Conservation (phyloP, 306 rosid species). For the Lathyrus aphaca region DNA sequence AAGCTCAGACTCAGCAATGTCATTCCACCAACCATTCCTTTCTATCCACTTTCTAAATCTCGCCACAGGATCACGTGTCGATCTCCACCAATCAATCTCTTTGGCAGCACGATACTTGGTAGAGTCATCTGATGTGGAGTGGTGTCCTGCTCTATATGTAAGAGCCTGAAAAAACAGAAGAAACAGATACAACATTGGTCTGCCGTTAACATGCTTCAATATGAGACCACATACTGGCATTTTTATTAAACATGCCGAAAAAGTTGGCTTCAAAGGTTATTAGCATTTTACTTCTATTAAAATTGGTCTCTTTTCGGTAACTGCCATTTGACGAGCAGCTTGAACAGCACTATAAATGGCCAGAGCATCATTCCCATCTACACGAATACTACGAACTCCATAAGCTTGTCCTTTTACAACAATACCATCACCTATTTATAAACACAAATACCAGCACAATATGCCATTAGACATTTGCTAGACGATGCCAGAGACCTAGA, state of each 20-base stretch:
- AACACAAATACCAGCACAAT: constrained; percentile 35
- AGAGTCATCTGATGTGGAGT: constrained; percentile 95
- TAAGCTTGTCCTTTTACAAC: constrained; percentile 84
- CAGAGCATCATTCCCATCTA: constrained; percentile 91
- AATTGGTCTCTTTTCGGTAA: constrained; percentile 73
- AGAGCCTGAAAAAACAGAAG: constrained; percentile 62
- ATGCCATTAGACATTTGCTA: constrained; percentile 31
- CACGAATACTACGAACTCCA: constrained; percentile 84
- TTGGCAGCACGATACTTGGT: constrained; percentile 77
- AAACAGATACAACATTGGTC: constrained; percentile 35
- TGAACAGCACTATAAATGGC: constrained; percentile 78
- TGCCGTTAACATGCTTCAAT: constrained; percentile 22
- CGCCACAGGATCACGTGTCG: constrained; percentile 69
- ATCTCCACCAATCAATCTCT: constrained; percentile 88
- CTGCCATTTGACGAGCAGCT: constrained; percentile 83
- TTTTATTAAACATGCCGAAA: constrained; percentile 14
- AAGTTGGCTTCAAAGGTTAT: constrained; percentile 15
- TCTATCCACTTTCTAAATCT: constrained; percentile 93
- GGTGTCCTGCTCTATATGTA: constrained; percentile 95
- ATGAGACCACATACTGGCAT: constrained; percentile 8
- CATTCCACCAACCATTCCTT: constrained; percentile 85
- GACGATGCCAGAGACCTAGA: constrained; percentile 8
- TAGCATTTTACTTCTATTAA: constrained; percentile 71
- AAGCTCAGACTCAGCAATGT: constrained; percentile 62
- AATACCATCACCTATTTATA: constrained; percentile 79